A percentile compares a stretch with the other conserved stretches of the same genome.
These are phyloP conservation scores for Beta lomatogona DNA, from an alignment of 179 eudicot genomes.

Conservation along the genomic window DNA sequence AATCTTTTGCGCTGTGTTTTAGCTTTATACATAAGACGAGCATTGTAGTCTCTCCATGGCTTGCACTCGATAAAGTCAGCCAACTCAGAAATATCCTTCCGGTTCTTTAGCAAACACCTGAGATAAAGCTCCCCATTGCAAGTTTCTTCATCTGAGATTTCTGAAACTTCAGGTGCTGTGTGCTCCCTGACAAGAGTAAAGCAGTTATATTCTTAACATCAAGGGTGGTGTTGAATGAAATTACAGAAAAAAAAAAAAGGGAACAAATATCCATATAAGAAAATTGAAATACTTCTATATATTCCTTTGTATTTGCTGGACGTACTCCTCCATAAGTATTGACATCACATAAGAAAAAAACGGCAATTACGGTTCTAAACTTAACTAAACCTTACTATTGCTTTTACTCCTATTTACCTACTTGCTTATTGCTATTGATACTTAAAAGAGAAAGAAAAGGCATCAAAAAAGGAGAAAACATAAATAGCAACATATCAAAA, in stretches of 20 bases:
- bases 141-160: slow-evolving; percentile 36
- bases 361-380: neutral
- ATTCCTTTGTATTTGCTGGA: too few species aligned
- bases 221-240: neutral
- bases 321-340: too few species aligned
- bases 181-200: slow-evolving; percentile 23
- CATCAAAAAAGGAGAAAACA: neutral
- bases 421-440: neutral
- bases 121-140: slow-evolving; percentile 58
- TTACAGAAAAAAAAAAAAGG: too few species aligned
- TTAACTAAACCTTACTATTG: neutral
- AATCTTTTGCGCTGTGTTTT: neutral
- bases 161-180: slow-evolving; percentile 10
- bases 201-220: neutral
- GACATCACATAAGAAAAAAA: too few species aligned
- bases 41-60: slow-evolving; percentile 59
- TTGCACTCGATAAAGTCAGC: slow-evolving; percentile 69
- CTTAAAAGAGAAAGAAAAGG: neutral
- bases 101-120: slow-evolving; percentile 26
- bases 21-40: slow-evolving; percentile 25
- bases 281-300: too few species aligned
- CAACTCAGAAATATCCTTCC: slow-evolving; percentile 48
- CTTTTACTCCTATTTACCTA: neutral
- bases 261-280: too few species aligned
- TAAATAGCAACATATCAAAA: too few species aligned